Evolutionary conservation across 1,284 basidiomycete genomes (phyloP).

Genomic region (Marasmius sp.): DNA sequence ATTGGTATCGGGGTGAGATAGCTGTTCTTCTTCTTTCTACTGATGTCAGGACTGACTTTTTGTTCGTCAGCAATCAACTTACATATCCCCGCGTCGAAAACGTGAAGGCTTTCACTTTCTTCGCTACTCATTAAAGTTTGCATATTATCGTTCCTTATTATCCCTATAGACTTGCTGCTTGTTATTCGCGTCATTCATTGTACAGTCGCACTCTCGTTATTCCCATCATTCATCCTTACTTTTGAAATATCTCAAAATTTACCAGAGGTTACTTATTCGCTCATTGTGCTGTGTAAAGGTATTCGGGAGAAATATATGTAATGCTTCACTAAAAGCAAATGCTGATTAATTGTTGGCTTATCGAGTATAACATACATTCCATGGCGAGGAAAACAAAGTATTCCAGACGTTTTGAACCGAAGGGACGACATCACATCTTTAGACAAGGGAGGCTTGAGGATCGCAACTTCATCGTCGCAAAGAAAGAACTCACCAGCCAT

Average conservation of each 20-base stretch:
- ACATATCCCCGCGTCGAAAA: constrained; percentile 58
- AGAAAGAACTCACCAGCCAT: constrained; percentile 40
- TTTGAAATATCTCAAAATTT: constrained; percentile 13
- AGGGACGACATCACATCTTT: constrained; percentile 13
- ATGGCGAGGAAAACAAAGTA: no score
- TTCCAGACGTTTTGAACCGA: background rate
- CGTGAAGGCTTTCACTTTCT: constrained; percentile 15
- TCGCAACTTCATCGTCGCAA: background rate
- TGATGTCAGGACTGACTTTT: constrained; percentile 4
- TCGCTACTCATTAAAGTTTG: background rate
- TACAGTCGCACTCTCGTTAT: background rate
- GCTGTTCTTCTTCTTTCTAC: background rate
- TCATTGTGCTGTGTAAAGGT: constrained; percentile 7
- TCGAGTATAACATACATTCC: no score
- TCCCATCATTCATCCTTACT: constrained; percentile 2
- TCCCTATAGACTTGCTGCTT: constrained; percentile 10
- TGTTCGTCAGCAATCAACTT: constrained; percentile 55
- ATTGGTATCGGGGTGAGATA: constrained; percentile 83
- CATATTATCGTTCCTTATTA: constrained; percentile 3
- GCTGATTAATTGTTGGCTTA: no score
- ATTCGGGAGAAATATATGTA: constrained; percentile 12
- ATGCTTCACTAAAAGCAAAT: background rate
- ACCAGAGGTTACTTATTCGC: constrained; percentile 8
- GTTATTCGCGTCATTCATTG: background rate
- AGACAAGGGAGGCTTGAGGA: background rate